Percentiles rank a stretch among this genome's conserved stretches.
These are phyloP conservation scores for Chaetothyriales sp. DNA, from an alignment of 2,329 filamentous ascomycete species.

Conservation along the genomic window DNA sequence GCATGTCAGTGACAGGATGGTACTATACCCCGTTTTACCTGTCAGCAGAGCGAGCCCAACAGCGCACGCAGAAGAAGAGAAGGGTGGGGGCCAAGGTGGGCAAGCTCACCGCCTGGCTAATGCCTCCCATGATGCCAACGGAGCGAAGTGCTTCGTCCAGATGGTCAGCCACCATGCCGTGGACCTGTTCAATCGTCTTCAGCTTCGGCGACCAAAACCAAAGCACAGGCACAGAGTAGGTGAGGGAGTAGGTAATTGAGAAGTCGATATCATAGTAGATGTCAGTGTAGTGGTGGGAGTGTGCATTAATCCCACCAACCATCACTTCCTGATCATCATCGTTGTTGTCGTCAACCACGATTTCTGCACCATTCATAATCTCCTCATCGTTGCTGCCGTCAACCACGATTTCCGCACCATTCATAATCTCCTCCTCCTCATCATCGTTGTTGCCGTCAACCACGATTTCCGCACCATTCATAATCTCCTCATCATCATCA, in stretches of 20 bases:
- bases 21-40: conserved; percentile 45
- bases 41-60: conserved; percentile 14
- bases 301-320: not conserved
- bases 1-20: conserved; percentile 66
- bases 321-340: not conserved
- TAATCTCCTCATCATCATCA: conserved; percentile 16
- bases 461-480: conserved; percentile 19
- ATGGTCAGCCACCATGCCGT: conserved; percentile 53
- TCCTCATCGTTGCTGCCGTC: not conserved
- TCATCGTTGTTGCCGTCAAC: too few species aligned
- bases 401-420: not conserved
- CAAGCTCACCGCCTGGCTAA: conserved; percentile 58
- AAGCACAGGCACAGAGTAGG: conserved; percentile 60
- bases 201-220: conserved; percentile 54
- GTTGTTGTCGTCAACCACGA: not conserved
- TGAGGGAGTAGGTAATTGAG: conserved; percentile 61
- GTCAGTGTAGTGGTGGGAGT: conserved; percentile 11
- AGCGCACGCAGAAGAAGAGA: conserved; percentile 4
- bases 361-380: not conserved
- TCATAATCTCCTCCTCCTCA: not conserved
- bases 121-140: conserved; percentile 54
- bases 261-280: conserved; percentile 41
- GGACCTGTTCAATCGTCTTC: conserved; percentile 54
- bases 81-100: not conserved
- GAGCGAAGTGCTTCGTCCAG: conserved; percentile 48